Evolutionary conservation across 306 rosid genomes (phyloP).

Genomic region (Benincasa hispida): DNA sequence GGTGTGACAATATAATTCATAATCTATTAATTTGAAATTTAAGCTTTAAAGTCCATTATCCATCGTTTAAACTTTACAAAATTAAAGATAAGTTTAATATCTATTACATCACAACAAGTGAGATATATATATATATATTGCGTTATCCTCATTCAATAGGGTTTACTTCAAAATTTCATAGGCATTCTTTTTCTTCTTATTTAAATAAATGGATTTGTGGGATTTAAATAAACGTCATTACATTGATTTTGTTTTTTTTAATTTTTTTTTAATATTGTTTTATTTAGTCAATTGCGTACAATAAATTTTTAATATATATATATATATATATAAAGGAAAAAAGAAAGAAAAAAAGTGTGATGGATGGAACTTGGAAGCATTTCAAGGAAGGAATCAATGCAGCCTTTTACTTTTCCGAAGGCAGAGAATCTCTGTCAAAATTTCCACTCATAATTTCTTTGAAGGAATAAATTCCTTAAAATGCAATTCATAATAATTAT

Average conservation of each 20-base stretch:
- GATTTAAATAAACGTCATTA: not conserved
- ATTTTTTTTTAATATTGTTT: not conserved
- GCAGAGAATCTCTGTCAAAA: not conserved
- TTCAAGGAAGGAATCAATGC: not conserved
- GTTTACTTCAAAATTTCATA: not conserved
- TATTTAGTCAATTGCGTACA: not conserved
- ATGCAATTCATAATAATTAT: not conserved
- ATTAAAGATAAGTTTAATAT: too few species aligned
- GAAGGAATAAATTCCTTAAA: not conserved
- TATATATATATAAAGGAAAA: not conserved
- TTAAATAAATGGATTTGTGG: not conserved
- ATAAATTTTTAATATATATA: not conserved
- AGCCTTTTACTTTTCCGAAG: not conserved
- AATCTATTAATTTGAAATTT: too few species aligned
- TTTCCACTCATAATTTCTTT: not conserved
- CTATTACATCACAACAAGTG: too few species aligned
- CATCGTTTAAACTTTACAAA: too few species aligned
- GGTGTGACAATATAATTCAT: too few species aligned
- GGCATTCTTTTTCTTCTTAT: not conserved
- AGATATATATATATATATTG: too few species aligned
- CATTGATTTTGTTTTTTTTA: not conserved
- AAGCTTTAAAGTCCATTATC: too few species aligned
- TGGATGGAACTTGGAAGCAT: not conserved
- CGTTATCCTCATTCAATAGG: not conserved
- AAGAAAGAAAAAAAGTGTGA: not conserved